Conservation (phyloP, 2,329 filamentous ascomycete species). For the Plenodomus biglobosus region DNA sequence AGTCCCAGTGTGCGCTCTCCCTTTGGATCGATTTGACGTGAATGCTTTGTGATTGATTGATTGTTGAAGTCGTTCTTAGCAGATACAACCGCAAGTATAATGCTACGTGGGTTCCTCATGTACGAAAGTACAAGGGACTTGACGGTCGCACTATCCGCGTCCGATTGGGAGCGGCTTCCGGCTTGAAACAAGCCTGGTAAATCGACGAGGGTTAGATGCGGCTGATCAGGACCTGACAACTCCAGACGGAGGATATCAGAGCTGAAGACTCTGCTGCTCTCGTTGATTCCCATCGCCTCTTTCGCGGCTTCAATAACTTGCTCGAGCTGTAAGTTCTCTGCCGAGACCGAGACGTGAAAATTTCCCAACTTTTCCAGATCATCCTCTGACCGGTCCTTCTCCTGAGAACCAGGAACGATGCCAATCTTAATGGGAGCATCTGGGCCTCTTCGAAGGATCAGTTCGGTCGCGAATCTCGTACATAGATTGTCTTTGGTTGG, state of each 20-base stretch:
- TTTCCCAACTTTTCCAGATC: slow-evolving; percentile 8
- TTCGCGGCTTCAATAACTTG: slow-evolving; percentile 52
- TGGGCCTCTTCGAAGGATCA: slow-evolving; percentile 53
- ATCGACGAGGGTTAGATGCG: slow-evolving; percentile 36
- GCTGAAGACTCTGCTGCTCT: slow-evolving; percentile 17
- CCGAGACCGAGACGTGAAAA: slow-evolving; percentile 5
- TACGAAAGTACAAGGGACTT: slow-evolving; percentile 52
- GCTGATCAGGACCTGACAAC: slow-evolving; percentile 21
- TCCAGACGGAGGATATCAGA: slow-evolving; percentile 31
- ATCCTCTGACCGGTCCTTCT: slow-evolving; percentile 1
- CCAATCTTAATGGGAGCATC: slow-evolving; percentile 46
- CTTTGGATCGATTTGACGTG: slow-evolving; percentile 51
- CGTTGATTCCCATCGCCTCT: slow-evolving; percentile 50
- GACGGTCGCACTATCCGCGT: slow-evolving; percentile 38
- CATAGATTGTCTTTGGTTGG: slow-evolving; percentile 58
- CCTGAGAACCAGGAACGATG: slow-evolving; percentile 38
- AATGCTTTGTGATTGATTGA: slow-evolving; percentile 57
- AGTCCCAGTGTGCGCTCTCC: slow-evolving; percentile 56
- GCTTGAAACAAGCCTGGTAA: slow-evolving; percentile 46
- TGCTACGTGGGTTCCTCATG: slow-evolving; percentile 59
- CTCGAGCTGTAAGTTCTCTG: slow-evolving; percentile 9
- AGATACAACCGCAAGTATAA: slow-evolving; percentile 56
- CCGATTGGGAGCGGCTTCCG: slow-evolving; percentile 31
- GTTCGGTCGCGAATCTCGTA: slow-evolving; percentile 63
- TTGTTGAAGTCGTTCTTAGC: slow-evolving; percentile 54